Evolutionary conservation across 768 basidiomycete genomes (phyloP).

Genomic region (Tulasnella sp.): DNA sequence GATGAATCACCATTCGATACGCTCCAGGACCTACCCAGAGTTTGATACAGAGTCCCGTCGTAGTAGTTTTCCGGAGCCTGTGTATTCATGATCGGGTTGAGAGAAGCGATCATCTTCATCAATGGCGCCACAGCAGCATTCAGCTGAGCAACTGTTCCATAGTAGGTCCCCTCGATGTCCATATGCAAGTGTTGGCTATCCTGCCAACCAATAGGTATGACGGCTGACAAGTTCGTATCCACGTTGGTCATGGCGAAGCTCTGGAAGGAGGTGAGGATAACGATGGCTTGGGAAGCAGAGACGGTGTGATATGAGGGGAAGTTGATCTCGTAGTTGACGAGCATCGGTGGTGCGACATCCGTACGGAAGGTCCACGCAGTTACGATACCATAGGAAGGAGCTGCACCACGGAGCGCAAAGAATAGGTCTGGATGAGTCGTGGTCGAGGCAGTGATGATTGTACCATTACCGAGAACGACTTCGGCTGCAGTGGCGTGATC

Average conservation of each 20-base stretch:
- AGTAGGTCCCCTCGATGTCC: constrained; percentile 18
- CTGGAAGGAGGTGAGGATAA: constrained; percentile 18
- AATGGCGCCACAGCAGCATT: constrained; percentile 6
- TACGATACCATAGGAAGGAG: constrained; percentile 20
- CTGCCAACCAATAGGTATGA: not conserved
- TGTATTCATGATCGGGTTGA: not conserved
- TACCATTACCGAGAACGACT: constrained; percentile 23
- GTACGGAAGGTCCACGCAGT: constrained; percentile 24
- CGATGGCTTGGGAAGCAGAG: constrained; percentile 26
- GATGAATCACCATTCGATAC: not conserved
- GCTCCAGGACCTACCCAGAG: not conserved
- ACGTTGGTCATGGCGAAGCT: constrained; percentile 15
- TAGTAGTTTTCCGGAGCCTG: not conserved
- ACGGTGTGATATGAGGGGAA: constrained; percentile 1
- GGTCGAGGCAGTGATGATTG: constrained; percentile 26
- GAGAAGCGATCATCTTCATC: not conserved
- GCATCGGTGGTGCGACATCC: constrained; percentile 20
- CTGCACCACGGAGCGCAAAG: constrained; percentile 25
- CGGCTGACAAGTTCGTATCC: constrained; percentile 16
- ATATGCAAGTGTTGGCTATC: not conserved
- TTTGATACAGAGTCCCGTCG: not conserved
- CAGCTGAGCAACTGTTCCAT: constrained; percentile 17
- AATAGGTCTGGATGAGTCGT: constrained; percentile 38
- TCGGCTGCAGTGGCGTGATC: constrained; percentile 32
- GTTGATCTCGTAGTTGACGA: constrained; percentile 18